Percentiles rank a stretch among this genome's conserved stretches.
phyloP scores from a whole-genome alignment of 441 rosid genomes.

The Lepidium campestre region DNA sequence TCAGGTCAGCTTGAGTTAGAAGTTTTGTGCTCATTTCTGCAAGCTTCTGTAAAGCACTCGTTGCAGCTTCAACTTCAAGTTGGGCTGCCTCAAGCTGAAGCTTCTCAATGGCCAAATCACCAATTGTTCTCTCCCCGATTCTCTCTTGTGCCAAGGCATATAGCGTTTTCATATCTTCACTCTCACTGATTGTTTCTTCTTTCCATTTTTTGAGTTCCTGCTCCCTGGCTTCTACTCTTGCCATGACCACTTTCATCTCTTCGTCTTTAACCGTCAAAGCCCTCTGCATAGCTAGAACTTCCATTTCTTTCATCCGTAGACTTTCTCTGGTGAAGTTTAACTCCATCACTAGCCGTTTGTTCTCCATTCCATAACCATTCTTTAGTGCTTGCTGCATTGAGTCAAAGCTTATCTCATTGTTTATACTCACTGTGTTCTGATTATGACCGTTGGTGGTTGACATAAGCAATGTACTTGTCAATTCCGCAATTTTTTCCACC shows the following conservation, averaged over 20 bases:
- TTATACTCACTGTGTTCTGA: slow-evolving; percentile 10
- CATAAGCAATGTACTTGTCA: slow-evolving; percentile 48
- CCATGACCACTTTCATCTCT: slow-evolving; percentile 47
- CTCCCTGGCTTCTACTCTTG: slow-evolving; percentile 48
- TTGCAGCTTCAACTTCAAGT: slow-evolving; percentile 79
- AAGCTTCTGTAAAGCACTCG: slow-evolving; percentile 57
- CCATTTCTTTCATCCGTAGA: slow-evolving; percentile 64
- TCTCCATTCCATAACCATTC: slow-evolving; percentile 41
- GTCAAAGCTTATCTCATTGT: slow-evolving; percentile 18
- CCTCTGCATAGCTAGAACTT: slow-evolving; percentile 53
- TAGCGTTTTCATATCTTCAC: slow-evolving; percentile 53
- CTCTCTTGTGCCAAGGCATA: slow-evolving; percentile 65
- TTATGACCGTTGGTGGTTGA: slow-evolving; percentile 36
- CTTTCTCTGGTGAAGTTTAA: slow-evolving; percentile 48
- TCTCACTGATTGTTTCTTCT: slow-evolving; percentile 57
- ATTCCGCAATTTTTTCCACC: slow-evolving; percentile 55
- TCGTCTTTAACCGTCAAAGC: slow-evolving; percentile 56
- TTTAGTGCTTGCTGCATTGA: slow-evolving; percentile 28
- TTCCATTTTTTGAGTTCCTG: slow-evolving; percentile 45
- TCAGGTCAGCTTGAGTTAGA: slow-evolving; percentile 41
- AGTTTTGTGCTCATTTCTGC: slow-evolving; percentile 64
- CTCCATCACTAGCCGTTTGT: slow-evolving; percentile 60
- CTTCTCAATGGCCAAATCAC: slow-evolving; percentile 69
- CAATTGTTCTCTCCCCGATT: slow-evolving; percentile 52
- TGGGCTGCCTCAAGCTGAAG: slow-evolving; percentile 78